Conservation (phyloP, 1,284 basidiomycete genomes). For the Ceratobasidium sp. region DNA sequence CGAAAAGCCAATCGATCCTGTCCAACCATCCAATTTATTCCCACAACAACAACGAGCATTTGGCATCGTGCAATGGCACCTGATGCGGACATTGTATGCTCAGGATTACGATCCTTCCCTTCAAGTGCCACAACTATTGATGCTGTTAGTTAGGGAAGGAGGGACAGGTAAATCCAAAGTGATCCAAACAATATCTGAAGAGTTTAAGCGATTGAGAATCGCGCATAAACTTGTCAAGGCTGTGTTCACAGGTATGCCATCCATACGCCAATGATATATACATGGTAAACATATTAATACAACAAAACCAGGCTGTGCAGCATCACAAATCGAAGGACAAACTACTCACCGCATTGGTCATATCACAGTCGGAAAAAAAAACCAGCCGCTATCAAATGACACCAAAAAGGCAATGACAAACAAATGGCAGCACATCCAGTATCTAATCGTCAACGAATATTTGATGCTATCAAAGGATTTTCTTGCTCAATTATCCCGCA, state of each 20-base stretch:
- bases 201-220: background rate
- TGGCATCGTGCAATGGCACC: slow-evolving; percentile 15
- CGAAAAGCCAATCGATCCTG: background rate
- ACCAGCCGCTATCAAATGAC: background rate
- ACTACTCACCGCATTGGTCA: slow-evolving; percentile 52
- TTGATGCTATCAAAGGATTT: slow-evolving; percentile 55
- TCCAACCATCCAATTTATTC: background rate
- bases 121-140: slow-evolving; percentile 50
- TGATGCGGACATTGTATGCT: background rate
- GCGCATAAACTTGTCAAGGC: slow-evolving; percentile 51
- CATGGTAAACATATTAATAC: background rate
- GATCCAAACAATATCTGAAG: slow-evolving; percentile 54
- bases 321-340: slow-evolving; percentile 54
- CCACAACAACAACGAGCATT: slow-evolving; percentile 28
- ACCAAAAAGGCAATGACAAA: slow-evolving; percentile 11
- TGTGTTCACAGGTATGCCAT: slow-evolving; percentile 54
- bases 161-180: slow-evolving; percentile 58
- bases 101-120: background rate
- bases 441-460: slow-evolving; percentile 55
- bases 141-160: slow-evolving; percentile 56
- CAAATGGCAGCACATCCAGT: slow-evolving; percentile 43
- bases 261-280: background rate
- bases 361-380: background rate
- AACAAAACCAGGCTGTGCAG: slow-evolving; percentile 48
- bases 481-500: slow-evolving; percentile 51